Conservation (phyloP, 176 grass and related monocot species). For the Poa pratensis region DNA sequence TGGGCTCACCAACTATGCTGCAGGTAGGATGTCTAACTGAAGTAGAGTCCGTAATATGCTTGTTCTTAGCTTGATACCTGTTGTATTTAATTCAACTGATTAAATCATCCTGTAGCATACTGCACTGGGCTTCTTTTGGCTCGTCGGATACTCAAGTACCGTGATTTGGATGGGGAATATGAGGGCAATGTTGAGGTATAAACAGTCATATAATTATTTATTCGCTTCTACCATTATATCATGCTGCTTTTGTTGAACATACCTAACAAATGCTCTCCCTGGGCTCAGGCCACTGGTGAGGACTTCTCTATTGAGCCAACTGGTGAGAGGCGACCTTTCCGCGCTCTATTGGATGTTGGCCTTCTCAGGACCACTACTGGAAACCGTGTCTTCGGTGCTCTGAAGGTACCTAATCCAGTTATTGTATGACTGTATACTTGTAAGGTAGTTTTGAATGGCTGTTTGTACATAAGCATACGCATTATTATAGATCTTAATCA, state of each 20-base stretch:
- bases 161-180: conserved; percentile 61
- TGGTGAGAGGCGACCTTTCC: conserved; percentile 60
- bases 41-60: not conserved
- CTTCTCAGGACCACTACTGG: conserved; percentile 75
- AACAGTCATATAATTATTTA: not conserved
- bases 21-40: conserved; percentile 30
- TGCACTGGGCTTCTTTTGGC: conserved; percentile 78
- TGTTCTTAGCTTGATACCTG: not conserved
- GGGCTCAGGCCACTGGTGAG: conserved; percentile 56
- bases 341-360: conserved; percentile 68
- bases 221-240: too few species aligned
- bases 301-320: conserved; percentile 63
- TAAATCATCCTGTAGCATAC: conserved; percentile 48
- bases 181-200: conserved; percentile 63
- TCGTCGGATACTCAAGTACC: conserved; percentile 55
- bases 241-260: not conserved
- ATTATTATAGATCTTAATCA: not conserved
- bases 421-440: not conserved
- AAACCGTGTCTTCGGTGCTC: conserved; percentile 68
- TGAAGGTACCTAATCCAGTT: conserved; percentile 47
- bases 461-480: not conserved
- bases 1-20: conserved; percentile 74
- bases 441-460: not conserved
- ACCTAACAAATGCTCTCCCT: not conserved
- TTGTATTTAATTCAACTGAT: not conserved